These are phyloP conservation scores for Aspergillus fumigatiaffinis DNA, from an alignment of 2,329 filamentous ascomycete species.

Conservation along the genomic window DNA sequence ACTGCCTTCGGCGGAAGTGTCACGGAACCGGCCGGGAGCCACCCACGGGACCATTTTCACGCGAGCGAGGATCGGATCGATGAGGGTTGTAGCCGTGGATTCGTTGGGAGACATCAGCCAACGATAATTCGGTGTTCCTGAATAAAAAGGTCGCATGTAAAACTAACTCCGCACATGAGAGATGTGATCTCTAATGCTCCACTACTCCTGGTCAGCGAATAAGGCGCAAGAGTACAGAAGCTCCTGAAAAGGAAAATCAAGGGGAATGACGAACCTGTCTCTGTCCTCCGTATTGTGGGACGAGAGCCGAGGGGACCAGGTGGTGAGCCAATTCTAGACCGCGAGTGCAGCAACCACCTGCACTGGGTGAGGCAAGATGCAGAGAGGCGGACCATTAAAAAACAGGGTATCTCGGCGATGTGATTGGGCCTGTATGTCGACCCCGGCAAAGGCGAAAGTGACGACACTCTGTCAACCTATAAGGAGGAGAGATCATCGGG, in stretches of 20 bases:
- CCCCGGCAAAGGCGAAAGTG: constrained; percentile 13
- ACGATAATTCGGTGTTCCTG: background rate
- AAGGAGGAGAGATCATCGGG: background rate
- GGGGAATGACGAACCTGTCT: constrained; percentile 2
- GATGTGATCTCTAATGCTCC: background rate
- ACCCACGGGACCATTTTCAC: constrained; percentile 18
- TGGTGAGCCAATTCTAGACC: constrained; percentile 15
- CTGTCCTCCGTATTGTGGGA: background rate
- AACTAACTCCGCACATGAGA: background rate
- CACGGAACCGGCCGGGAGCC: constrained; percentile 15
- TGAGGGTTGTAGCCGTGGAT: constrained; percentile 7
- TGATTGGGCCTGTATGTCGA: constrained; percentile 12
- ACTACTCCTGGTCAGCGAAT: background rate
- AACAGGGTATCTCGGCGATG: background rate
- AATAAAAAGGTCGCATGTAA: background rate
- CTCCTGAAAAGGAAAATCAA: background rate
- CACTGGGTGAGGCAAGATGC: background rate
- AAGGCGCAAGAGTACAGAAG: background rate
- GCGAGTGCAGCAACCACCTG: background rate
- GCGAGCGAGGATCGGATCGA: constrained; percentile 19
- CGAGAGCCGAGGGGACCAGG: background rate
- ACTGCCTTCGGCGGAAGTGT: constrained; percentile 3
- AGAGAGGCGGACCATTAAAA: background rate
- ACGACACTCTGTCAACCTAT: constrained; percentile 6
- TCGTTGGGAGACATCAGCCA: constrained; percentile 1